phyloP scores from a whole-genome alignment of 768 basidiomycete species.

The Hirschioporus abietinus region DNA sequence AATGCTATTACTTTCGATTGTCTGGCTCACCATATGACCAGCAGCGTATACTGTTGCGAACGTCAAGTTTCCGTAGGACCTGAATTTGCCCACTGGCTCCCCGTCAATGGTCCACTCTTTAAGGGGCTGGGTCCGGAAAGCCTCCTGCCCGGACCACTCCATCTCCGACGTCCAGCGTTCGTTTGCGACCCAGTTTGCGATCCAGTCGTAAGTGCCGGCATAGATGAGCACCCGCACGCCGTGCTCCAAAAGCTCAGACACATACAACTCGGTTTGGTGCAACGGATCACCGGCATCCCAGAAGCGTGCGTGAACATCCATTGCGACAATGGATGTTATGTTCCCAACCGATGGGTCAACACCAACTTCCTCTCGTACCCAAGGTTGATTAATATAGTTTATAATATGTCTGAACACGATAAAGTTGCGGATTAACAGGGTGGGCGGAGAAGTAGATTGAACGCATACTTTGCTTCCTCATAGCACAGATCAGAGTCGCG shows the following conservation, averaged over 20 bases:
- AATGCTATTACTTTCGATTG: neutral
- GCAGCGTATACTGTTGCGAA: constrained; percentile 13
- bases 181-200: constrained; percentile 26
- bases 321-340: constrained; percentile 32
- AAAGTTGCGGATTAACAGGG: constrained; percentile 2
- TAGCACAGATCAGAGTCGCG: constrained; percentile 9
- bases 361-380: constrained; percentile 52
- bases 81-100: constrained; percentile 19
- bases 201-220: constrained; percentile 23
- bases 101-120: constrained; percentile 32
- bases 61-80: constrained; percentile 8
- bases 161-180: constrained; percentile 28
- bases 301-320: constrained; percentile 46
- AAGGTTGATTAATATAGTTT: constrained; percentile 55
- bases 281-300: constrained; percentile 32
- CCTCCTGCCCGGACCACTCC: constrained; percentile 30
- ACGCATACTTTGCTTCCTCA: constrained; percentile 34
- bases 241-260: constrained; percentile 32
- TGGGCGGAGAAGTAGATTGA: constrained; percentile 27
- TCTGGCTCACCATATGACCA: constrained; percentile 16
- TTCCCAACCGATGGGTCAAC: constrained; percentile 42
- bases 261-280: constrained; percentile 27
- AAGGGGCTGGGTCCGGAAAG: constrained; percentile 22
- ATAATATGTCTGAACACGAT: constrained; percentile 40
- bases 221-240: constrained; percentile 28